Base-by-base conservation (phyloP, 78 protist species). In the Isochrysis galbana region DNA sequence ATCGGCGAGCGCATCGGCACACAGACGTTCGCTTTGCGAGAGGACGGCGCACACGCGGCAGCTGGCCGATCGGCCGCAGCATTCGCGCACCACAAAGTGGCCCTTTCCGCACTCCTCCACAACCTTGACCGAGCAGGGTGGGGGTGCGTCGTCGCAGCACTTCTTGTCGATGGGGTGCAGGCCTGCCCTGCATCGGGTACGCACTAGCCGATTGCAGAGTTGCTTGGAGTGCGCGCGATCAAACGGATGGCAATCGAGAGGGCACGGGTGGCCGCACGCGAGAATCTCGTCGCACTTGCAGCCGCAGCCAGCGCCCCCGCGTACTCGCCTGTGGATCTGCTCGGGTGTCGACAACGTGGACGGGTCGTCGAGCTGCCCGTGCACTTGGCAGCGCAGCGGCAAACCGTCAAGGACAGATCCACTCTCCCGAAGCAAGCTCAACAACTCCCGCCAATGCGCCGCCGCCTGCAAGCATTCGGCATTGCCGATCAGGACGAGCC, bases 401-500 rank as follows among this genome's bases (percentile, higher is more conserved):
- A 88, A 17, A 4, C 82, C 83, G 38, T 41, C 38, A 19, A 88
- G 7, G 19, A 88, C 23, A 0, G n/a, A 38, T 41, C 91, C 83
- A 7, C 48, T 39, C 36, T 23, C 17, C n/a, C 5, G 21, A 34
- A 88, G 80, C 5, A 25, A 34, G 38, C 32, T 5, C 4, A 67
- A 26, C 7, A 88, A 23, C 39, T 32, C 38, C 48, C 42, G 45
- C 82, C 91, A 88, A 39, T 44, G 45, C 38, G 91, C 78, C 11
- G 78, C 80, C 77, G 48, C 14, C 82, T n/a, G 38, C 78, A 84
- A 19, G 44, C 89, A 48, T 10, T 48, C 69, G 0, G n/a, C 69
- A 44, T 80, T 89, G 61, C 94, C 94, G 25, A 93, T 11, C 21
- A 93, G 11, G 44, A 69, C 21, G 48, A 86, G n/a, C 11, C 94